A percentile compares a stretch with the other conserved stretches of the same genome.
These are phyloP conservation scores for Ormosia emarginata DNA, from an alignment of 306 rosid species.

Conservation along the genomic window DNA sequence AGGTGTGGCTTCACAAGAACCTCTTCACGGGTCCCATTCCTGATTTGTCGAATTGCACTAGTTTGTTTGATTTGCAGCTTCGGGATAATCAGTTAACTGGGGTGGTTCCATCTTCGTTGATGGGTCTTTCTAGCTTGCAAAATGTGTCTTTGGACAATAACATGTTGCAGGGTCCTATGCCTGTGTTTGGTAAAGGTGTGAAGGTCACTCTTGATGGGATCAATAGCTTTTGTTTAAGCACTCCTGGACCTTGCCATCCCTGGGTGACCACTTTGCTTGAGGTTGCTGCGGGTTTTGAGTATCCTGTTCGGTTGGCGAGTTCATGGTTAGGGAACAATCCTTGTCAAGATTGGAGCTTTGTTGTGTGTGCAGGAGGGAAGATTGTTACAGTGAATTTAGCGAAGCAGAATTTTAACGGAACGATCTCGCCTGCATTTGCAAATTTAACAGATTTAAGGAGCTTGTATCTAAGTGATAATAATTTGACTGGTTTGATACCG, in stretches of 20 bases:
- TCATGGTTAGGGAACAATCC: slow-evolving; percentile 52
- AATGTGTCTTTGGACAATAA: slow-evolving; percentile 62
- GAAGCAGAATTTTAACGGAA: slow-evolving; percentile 44
- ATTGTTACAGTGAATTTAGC: slow-evolving; percentile 40
- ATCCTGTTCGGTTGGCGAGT: slow-evolving; percentile 37
- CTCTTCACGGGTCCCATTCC: slow-evolving; percentile 64
- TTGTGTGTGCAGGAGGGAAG: slow-evolving; percentile 40
- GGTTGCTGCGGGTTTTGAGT: slow-evolving; percentile 48
- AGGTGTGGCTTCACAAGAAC: slow-evolving; percentile 74
- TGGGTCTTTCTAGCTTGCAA: slow-evolving; percentile 27
- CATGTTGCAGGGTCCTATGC: slow-evolving; percentile 60
- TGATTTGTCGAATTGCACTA: slow-evolving; percentile 44
- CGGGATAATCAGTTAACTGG: slow-evolving; percentile 64
- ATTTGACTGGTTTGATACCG: slow-evolving; percentile 60
- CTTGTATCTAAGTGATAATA: slow-evolving; percentile 42
- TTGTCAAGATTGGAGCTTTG: slow-evolving; percentile 40
- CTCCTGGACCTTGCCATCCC: slow-evolving; percentile 49
- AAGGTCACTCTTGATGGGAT: slow-evolving; percentile 26
- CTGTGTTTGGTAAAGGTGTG: slow-evolving; percentile 41
- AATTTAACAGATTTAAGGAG: slow-evolving; percentile 49
- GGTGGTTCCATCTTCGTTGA: slow-evolving; percentile 51
- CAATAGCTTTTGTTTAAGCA: slow-evolving; percentile 46
- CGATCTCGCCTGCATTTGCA: slow-evolving; percentile 63
- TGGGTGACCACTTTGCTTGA: slow-evolving; percentile 47
- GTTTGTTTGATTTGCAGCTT: slow-evolving; percentile 64